Conservation (phyloP, 768 basidiomycete species). For the Sporobolomyces roseus region DNA sequence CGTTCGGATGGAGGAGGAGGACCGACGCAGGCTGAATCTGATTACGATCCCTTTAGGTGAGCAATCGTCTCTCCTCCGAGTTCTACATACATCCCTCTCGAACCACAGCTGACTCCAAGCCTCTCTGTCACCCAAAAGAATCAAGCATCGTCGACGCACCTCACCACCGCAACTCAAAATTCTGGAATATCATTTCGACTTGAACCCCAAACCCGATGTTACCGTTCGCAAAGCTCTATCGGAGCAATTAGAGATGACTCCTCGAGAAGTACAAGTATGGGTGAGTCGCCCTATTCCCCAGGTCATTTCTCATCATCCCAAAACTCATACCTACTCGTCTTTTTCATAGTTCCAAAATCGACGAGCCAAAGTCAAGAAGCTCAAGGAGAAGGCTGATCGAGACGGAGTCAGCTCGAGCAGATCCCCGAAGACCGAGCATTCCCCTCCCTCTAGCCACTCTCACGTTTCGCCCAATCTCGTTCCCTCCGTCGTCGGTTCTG, state of each 20-base stretch:
- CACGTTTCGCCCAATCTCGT: no score
- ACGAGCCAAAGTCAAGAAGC: conserved; percentile 43
- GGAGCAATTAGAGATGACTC: conserved; percentile 79
- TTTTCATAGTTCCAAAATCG: conserved; percentile 43
- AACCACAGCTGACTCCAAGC: no score
- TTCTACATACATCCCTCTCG: no score
- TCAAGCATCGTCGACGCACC: conserved; percentile 57
- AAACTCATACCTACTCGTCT: background rate
- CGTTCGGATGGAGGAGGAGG: background rate
- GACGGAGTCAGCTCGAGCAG: conserved; percentile 7
- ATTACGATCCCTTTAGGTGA: conserved; percentile 40
- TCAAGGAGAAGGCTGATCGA: conserved; percentile 29
- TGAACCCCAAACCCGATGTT: conserved; percentile 83
- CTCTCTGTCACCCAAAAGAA: no score
- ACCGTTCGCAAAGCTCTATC: conserved; percentile 72
- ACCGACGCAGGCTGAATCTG: background rate
- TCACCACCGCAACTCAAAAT: conserved; percentile 81
- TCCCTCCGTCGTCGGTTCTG: no score
- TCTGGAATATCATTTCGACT: conserved; percentile 78
- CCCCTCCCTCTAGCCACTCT: no score
- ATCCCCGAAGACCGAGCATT: no score
- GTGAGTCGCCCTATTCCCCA: conserved; percentile 24
- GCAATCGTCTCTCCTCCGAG: background rate
- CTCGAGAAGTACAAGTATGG: conserved; percentile 88
- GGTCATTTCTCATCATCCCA: background rate